Conservation (phyloP, 768 basidiomycete species). For the Fomitopsis pulvina region DNA sequence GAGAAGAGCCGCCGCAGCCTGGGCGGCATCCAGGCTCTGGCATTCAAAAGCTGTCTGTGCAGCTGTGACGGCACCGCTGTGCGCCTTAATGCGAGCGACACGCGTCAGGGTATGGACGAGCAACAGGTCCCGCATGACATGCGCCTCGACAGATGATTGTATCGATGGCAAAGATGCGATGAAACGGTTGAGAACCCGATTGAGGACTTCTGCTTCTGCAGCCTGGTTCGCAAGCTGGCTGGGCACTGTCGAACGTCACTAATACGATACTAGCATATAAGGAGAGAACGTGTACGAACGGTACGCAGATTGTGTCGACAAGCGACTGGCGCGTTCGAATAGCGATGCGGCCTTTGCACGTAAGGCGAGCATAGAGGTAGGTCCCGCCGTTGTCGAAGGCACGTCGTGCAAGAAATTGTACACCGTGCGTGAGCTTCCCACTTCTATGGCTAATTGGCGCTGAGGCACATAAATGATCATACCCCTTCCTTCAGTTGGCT, state of each 20-base stretch:
- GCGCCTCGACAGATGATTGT: constrained; percentile 3
- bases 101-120: constrained; percentile 43
- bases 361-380: constrained; percentile 30
- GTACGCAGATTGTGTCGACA: constrained; percentile 1
- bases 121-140: constrained; percentile 28
- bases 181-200: constrained; percentile 18
- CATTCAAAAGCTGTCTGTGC: constrained; percentile 16
- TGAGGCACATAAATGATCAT: constrained; percentile 25
- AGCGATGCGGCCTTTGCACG: constrained; percentile 51
- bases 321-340: constrained; percentile 51
- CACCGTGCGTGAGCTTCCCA: constrained; percentile 42
- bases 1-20: constrained; percentile 6
- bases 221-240: neutral
- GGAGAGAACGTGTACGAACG: neutral
- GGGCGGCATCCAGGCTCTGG: constrained; percentile 15
- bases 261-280: neutral
- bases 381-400: constrained; percentile 19
- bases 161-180: constrained; percentile 14
- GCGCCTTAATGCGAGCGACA: constrained; percentile 45
- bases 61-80: constrained; percentile 38
- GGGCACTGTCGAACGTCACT: constrained; percentile 1
- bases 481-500: constrained; percentile 35
- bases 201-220: constrained; percentile 9
- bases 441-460: constrained; percentile 36
- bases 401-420: constrained; percentile 23